Percentiles rank a stretch among this genome's conserved stretches.
phyloP scores from a whole-genome alignment of 1,139 yeast genomes.

The Torulaspora globosa region DNA sequence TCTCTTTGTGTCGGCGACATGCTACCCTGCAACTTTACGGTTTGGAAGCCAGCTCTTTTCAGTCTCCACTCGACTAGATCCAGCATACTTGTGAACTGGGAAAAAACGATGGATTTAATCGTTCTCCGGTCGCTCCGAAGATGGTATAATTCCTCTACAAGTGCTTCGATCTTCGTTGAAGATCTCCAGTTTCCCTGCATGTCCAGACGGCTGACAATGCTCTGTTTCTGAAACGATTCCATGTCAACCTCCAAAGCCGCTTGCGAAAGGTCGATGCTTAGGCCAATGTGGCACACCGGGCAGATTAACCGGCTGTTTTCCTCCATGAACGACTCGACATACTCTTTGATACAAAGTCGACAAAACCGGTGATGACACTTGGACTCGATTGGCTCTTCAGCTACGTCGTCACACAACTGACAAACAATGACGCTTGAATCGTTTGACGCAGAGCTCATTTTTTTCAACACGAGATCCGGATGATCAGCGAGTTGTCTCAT shows the following conservation, averaged over 20 bases:
- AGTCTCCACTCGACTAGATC: slow-evolving; percentile 94
- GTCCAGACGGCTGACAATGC: slow-evolving; percentile 84
- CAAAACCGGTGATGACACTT: slow-evolving; percentile 92
- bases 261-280: slow-evolving; percentile 84
- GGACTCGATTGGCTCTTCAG: slow-evolving; percentile 94
- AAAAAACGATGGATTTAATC: slow-evolving; percentile 90
- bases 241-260: slow-evolving; percentile 76
- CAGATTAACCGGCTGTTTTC: slow-evolving; percentile 60
- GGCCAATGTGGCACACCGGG: slow-evolving; percentile 92
- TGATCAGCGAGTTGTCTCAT: slow-evolving; percentile 98
- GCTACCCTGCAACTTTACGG: slow-evolving; percentile 90
- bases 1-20: slow-evolving; percentile 96
- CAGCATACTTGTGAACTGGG: slow-evolving; percentile 94
- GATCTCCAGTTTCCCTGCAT: slow-evolving; percentile 87
- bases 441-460: slow-evolving; percentile 41
- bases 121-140: slow-evolving; percentile 83
- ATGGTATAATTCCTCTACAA: slow-evolving; percentile 87
- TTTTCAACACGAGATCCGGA: slow-evolving; percentile 86
- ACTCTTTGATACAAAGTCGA: slow-evolving; percentile 85
- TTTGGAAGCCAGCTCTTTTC: slow-evolving; percentile 87
- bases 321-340: slow-evolving; percentile 77
- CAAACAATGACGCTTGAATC: slow-evolving; percentile 70
- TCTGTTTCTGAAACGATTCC: slow-evolving; percentile 61
- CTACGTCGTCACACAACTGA: slow-evolving; percentile 93
- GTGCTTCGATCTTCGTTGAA: slow-evolving; percentile 92